Evolutionary conservation across 176 grass and related monocot species (phyloP), one percentile per base, ranked within the genome.

Genomic region (Eragrostis curvula): DNA sequence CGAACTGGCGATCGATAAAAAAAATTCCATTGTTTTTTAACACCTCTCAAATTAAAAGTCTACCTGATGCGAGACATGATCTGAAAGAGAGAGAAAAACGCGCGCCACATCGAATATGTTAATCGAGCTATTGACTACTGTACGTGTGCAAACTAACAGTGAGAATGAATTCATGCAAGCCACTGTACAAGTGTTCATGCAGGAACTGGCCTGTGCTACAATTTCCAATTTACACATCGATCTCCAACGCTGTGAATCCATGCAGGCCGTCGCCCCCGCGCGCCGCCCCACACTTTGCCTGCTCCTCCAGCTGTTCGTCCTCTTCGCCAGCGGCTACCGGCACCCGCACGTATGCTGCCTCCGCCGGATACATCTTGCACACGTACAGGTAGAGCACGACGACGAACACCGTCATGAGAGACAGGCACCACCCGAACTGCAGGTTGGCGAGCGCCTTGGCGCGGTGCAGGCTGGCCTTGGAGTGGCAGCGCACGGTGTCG

Each of bases 371-470:
- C 27, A 40, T 61, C 43, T 27, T 91, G 84, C 65, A 60, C n/a
- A 94, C 66, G 45, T 49, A 82, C 3, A 94, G 44, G 73, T 87
- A 94, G 3, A 87, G 17, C 21, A 71, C 61, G 60, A 91, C 74
- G 66, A 86, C 77, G 69, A 94, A 66, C 14, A 91, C 73, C 1
- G 81, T 81, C 62, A 87, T 75, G 86, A 66, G 88, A 1, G 89
- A 58, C 36, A 91, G 53, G 80, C 76, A 91, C 92, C 89, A 94
- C 21, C 92, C 90, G 71, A 94, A 94, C 77, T 89, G 80, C 6
- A 94, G 76, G 84, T 94, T 94, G 13, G 79, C 87, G 42, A 94
- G 92, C 62, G 92, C 85, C 73, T 71, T 91, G 52, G 92, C 92
- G 24, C 89, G 92, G 51, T 85, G 71, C 1, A 94, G 76, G 55